phyloP scores from a whole-genome alignment of 2,329 filamentous ascomycete species.

The Colletotrichum gloeosporioides region DNA sequence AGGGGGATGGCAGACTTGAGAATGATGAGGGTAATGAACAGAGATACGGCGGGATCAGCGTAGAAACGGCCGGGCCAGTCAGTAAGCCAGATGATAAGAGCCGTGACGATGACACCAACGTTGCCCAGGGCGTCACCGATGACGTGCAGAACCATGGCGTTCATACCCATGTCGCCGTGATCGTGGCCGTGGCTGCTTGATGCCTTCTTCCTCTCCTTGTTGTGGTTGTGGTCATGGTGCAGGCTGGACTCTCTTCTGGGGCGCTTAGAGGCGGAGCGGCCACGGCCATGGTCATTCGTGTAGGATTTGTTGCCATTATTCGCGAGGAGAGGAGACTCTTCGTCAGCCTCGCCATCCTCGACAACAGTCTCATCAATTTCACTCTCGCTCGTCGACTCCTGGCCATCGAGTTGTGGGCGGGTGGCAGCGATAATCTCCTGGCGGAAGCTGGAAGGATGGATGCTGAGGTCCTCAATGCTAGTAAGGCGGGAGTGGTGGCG shows the following conservation, averaged over 20 bases:
- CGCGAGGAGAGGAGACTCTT: conserved; percentile 55
- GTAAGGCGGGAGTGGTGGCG: conserved; percentile 63
- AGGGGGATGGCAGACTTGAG: conserved; percentile 78
- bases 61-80: conserved; percentile 83
- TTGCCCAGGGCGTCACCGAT: conserved; percentile 87
- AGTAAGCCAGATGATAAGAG: conserved; percentile 90
- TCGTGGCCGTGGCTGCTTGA: conserved; percentile 74
- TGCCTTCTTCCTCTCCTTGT: conserved; percentile 68
- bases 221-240: conserved; percentile 81
- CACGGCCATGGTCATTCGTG: conserved; percentile 22
- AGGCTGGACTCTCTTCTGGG: conserved; percentile 55
- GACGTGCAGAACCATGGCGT: conserved; percentile 77
- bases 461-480: conserved; percentile 76
- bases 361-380: conserved; percentile 53
- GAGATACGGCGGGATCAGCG: conserved; percentile 88
- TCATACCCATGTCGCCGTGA: conserved; percentile 95
- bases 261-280: conserved; percentile 27
- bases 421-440: conserved; percentile 92
- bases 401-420: conserved; percentile 49
- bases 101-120: conserved; percentile 82
- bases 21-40: conserved; percentile 88
- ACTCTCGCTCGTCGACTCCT: conserved; percentile 60
- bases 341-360: conserved; percentile 48
- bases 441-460: conserved; percentile 88
- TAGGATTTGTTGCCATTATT: conserved; percentile 28